Conservation (phyloP, 768 basidiomycete species). For the Lactarius vividus region DNA sequence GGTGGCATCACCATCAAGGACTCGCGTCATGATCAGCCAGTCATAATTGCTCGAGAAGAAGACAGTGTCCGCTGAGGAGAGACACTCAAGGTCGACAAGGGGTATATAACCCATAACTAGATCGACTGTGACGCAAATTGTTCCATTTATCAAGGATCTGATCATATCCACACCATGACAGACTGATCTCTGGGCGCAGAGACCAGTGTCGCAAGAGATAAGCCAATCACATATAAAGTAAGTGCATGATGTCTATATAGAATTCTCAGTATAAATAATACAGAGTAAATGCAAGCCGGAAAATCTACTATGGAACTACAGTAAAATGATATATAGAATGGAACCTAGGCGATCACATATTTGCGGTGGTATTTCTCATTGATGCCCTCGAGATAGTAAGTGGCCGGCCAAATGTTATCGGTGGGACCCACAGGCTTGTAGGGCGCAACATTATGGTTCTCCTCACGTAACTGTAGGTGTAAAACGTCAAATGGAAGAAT, state of each 20-base stretch:
- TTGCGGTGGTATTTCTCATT: slow-evolving; percentile 91
- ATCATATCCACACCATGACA: background rate
- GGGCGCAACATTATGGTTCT: slow-evolving; percentile 87
- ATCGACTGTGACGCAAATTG: too few species aligned
- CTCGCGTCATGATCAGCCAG: too few species aligned
- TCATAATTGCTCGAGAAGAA: too few species aligned
- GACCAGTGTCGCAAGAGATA: background rate
- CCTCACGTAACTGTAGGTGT: slow-evolving; percentile 75
- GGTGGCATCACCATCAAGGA: too few species aligned
- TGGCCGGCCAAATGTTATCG: slow-evolving; percentile 91
- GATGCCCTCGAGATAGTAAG: slow-evolving; percentile 88
- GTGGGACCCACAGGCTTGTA: slow-evolving; percentile 84
- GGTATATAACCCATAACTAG: too few species aligned
- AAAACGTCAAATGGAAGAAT: background rate
- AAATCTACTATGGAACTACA: background rate
- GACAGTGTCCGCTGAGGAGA: too few species aligned
- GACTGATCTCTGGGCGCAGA: background rate
- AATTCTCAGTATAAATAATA: slow-evolving; percentile 14
- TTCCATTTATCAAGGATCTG: background rate
- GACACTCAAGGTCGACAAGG: too few species aligned
- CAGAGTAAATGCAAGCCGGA: slow-evolving; percentile 4
- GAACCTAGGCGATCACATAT: slow-evolving; percentile 45
- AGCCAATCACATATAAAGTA: background rate
- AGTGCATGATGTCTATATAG: slow-evolving; percentile 17
- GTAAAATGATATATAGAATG: background rate